Base-by-base conservation (phyloP, 805 yeast genomes). In the Candida vartiovaarae region DNA sequence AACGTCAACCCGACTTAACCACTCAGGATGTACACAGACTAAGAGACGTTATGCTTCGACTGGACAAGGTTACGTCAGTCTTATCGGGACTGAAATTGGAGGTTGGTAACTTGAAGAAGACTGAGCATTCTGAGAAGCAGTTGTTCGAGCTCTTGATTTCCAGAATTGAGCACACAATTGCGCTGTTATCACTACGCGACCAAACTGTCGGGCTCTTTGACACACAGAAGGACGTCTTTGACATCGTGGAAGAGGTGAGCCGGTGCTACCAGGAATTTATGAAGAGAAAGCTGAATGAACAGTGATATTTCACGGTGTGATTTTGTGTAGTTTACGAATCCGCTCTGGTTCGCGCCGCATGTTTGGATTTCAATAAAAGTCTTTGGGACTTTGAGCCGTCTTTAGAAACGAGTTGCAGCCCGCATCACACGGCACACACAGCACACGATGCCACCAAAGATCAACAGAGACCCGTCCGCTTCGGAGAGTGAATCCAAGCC, bases 141-240 rank as follows among this genome's bases (percentile, higher is more conserved):
- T 68, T 82, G 36, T 65, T 84, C 47, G 87, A 82, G 45, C 84
- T 80, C 50, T 63, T 82, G 27, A 75, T 83, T 10, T 76, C 89
- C 0, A 71, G 95, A 59, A 67, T 85, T 34, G 95, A 86, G 56
- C 72, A 77, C 42, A 68, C 76, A 46, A 75, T 76, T 11, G 67
- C 73, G 1, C 48, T 70, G 37, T 52, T 78, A 40, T 60, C 65
- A 24, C 44, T 76, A 32, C 68, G 79, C 44, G 75, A 71, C 50
- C 54, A 55, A 25, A 51, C 61, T 5, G 50, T 55, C n/a, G 62
- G 62, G 1, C 35, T 57, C 25, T 43, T 51, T 9, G 52, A 48
- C 6, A 41, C 43, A 1, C 36, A 45, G 8, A 49, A 33, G 25
- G 54, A 50, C 6, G 6, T 58, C 4, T 53, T 58, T 26, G 52